Evolutionary conservation across 192 early-diverging fungal genomes (phyloP).

Genomic region (Lunasporangiospora selenospora): DNA sequence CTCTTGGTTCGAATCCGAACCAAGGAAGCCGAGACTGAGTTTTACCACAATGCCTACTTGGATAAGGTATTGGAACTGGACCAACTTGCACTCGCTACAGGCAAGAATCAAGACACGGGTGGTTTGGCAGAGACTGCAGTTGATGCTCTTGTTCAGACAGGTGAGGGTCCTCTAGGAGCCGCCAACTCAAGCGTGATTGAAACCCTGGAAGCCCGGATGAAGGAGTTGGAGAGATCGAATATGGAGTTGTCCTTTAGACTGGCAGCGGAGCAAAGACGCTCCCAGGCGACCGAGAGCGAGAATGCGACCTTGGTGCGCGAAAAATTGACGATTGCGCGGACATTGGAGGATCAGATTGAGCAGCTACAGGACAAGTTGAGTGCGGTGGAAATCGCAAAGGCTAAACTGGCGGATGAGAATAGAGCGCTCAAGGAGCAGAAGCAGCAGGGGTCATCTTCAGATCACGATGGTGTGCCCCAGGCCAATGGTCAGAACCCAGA

Average conservation of each 20-base stretch:
- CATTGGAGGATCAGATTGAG: constrained; percentile 42
- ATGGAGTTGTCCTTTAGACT: constrained; percentile 35
- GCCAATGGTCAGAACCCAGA: background rate
- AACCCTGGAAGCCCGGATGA: constrained; percentile 21
- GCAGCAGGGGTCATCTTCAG: constrained; percentile 5
- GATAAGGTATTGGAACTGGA: constrained; percentile 45
- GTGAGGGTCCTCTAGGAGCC: background rate
- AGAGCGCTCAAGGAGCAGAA: constrained; percentile 9
- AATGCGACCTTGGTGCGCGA: constrained; percentile 35
- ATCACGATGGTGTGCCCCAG: background rate
- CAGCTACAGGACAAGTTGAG: constrained; percentile 43
- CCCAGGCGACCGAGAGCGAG: constrained; percentile 33
- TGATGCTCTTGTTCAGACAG: too few relatives aligned
- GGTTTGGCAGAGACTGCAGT: background rate
- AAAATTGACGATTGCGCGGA: constrained; percentile 35
- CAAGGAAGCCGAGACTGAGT: constrained; percentile 45
- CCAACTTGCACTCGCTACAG: constrained; percentile 36
- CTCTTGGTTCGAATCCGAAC: constrained; percentile 39
- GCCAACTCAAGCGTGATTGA: constrained; percentile 7
- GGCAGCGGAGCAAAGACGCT: constrained; percentile 38
- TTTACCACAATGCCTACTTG: constrained; percentile 47
- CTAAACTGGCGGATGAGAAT: constrained; percentile 40
- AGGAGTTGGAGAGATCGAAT: constrained; percentile 35
- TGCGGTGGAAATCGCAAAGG: constrained; percentile 34
- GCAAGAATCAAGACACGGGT: constrained; percentile 17